Evolutionary conservation across 768 basidiomycete species (phyloP).

Genomic region (Mycena belliarum): DNA sequence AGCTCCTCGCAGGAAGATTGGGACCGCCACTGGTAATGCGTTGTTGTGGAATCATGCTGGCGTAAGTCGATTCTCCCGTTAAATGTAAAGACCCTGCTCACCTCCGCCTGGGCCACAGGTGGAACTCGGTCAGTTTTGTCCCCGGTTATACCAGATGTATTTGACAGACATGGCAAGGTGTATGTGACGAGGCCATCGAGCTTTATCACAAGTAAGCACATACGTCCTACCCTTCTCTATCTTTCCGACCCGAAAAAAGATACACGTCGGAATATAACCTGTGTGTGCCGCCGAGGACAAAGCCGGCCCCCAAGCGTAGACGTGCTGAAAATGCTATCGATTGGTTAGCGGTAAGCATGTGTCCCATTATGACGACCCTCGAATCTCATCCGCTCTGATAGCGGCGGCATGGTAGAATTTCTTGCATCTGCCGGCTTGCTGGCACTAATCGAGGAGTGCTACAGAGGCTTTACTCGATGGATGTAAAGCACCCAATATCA

Average conservation of each 20-base stretch:
- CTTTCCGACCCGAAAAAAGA: neutral
- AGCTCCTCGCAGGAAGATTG: neutral
- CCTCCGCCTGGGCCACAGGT: neutral
- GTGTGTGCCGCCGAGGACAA: neutral
- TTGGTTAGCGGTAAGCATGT: neutral
- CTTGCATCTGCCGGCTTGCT: neutral
- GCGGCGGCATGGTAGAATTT: neutral
- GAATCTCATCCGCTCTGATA: neutral
- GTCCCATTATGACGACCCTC: neutral
- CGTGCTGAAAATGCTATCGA: neutral
- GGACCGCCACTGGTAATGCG: neutral
- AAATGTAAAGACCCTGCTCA: neutral
- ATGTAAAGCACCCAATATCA: neutral
- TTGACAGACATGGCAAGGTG: neutral
- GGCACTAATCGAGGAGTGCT: neutral
- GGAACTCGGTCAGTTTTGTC: neutral
- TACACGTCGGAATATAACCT: neutral
- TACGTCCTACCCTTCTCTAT: too few relatives aligned
- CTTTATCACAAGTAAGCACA: neutral
- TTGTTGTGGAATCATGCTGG: neutral
- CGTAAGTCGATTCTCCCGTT: neutral
- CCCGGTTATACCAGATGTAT: neutral
- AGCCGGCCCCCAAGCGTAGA: constrained; percentile 1
- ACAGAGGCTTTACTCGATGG: constrained; percentile 5
- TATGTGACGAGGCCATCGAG: constrained; percentile 3